phyloP scores from a whole-genome alignment of 306 rosid genomes.

The Potentilla sterilis region DNA sequence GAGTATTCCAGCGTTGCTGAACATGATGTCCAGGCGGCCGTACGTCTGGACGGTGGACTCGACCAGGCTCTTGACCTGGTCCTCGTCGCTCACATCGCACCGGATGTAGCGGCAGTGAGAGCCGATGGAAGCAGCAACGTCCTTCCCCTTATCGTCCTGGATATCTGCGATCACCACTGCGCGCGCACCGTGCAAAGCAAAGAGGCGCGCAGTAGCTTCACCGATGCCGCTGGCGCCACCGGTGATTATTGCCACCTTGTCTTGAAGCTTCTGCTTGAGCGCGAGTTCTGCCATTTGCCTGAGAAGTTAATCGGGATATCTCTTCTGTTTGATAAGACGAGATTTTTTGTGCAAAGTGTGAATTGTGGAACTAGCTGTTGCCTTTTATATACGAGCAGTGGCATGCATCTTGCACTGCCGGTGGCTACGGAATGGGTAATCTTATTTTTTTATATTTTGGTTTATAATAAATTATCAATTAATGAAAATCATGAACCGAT shows the following conservation, averaged over 20 bases:
- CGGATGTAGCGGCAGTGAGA: constrained; percentile 37
- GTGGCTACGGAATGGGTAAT: background rate
- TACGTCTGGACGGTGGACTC: constrained; percentile 33
- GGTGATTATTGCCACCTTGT: constrained; percentile 53
- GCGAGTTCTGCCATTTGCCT: background rate
- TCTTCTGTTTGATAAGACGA: background rate
- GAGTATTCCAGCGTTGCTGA: constrained; percentile 54
- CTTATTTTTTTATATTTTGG: background rate
- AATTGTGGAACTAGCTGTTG: background rate
- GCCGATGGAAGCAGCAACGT: constrained; percentile 46
- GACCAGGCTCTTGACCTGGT: constrained; percentile 41
- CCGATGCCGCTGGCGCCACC: constrained; percentile 71
- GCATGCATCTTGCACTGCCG: background rate
- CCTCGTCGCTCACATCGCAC: constrained; percentile 54
- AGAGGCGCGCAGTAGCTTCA: constrained; percentile 45
- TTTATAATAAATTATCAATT: background rate
- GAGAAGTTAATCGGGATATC: background rate
- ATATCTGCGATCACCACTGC: constrained; percentile 53
- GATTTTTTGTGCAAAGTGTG: background rate
- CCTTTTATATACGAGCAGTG: background rate
- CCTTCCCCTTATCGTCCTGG: constrained; percentile 41
- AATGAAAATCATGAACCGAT: background rate
- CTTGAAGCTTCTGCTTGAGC: constrained; percentile 21
- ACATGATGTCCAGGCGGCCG: constrained; percentile 55
- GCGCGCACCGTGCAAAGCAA: constrained; percentile 40